Conservation (phyloP, 108 stramenopile species). For the Cyclotella kingstonii region DNA sequence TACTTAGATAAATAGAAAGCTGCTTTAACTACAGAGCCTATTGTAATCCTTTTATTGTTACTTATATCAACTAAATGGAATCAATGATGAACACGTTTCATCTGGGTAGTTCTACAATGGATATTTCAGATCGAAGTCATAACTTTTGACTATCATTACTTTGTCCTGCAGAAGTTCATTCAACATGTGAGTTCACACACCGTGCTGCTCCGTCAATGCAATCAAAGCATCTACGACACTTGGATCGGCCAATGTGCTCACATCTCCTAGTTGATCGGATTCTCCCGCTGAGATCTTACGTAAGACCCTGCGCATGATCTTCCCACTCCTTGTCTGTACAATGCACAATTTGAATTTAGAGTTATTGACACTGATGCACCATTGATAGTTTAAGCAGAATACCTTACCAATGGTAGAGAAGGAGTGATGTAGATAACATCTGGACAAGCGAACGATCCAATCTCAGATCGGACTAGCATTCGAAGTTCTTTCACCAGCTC, state of each 20-base stretch:
- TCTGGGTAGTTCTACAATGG: no score
- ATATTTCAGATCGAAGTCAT: no score
- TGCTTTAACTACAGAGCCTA: no score
- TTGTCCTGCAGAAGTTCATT: no score
- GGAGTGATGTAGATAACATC: slow-evolving; percentile 74
- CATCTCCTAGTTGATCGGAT: slow-evolving; percentile 77
- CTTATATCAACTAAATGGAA: no score
- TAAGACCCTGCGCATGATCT: slow-evolving; percentile 91
- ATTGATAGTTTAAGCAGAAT: not conserved
- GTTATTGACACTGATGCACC: not conserved
- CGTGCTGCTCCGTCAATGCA: slow-evolving; percentile 31
- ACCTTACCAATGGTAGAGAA: slow-evolving; percentile 70
- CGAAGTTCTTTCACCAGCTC: slow-evolving; percentile 75
- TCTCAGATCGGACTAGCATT: slow-evolving; percentile 64
- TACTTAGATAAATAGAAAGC: no score
- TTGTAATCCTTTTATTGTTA: no score
- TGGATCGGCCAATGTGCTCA: slow-evolving; percentile 84
- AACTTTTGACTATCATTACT: no score
- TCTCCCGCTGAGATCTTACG: slow-evolving; percentile 86
- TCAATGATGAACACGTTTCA: no score
- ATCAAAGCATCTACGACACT: slow-evolving; percentile 72
- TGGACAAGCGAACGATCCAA: slow-evolving; percentile 86
- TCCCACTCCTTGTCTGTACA: slow-evolving; percentile 67
- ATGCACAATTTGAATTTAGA: not conserved
- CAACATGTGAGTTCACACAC: no score